Base-by-base conservation (phyloP, 2,329 filamentous ascomycete genomes). In the Coniochaeta sp. region DNA sequence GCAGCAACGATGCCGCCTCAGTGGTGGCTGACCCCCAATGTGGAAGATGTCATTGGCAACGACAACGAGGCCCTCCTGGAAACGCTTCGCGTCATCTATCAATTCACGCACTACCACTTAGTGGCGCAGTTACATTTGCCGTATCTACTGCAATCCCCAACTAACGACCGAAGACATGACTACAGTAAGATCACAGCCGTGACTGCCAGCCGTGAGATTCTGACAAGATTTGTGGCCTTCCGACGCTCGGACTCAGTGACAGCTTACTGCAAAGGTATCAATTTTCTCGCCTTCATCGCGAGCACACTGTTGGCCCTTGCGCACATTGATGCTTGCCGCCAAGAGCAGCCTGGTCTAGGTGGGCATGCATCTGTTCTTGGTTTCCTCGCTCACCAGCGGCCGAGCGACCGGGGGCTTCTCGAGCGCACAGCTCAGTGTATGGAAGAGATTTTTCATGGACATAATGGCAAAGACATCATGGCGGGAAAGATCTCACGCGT, bases 121-220 rank as follows among this genome's bases (percentile, higher is more conserved):
- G 64, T 81, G 11, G 68, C 71, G 2, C 76, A 76, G 58, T 69
- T 79, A 6, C 78, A 81, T 64, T 64, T 81, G 2, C 79, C 79
- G 1, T 77, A 77, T 61, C 70, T 81, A 63, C 67, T 79, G 4
- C 67, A 67, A 1, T 62, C 70, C 7, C 17, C 47, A 14, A 67
- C 69, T 3, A 58, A 60, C 6, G 68, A 71, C 17, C 58, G 59
- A 7, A 68, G 62, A 11, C 72, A 73, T 55, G 71, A 73, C 16
- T 74, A 74, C 64, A 76, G 70, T 67, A 75, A 71, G 47, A 71
- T 75, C 24, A 74, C 74, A 0, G 72, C 73, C 34, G 66, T 77
- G 1, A 74, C 69, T 24, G 75, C 76, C 33, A 76, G 75, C 56
- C 77, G 79, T 2, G 75, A 77, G 57, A 67, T 79, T 19, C 63